Evolutionary conservation across 2,329 filamentous ascomycete species (phyloP).

Genomic region (Mycogone perniciosa): DNA sequence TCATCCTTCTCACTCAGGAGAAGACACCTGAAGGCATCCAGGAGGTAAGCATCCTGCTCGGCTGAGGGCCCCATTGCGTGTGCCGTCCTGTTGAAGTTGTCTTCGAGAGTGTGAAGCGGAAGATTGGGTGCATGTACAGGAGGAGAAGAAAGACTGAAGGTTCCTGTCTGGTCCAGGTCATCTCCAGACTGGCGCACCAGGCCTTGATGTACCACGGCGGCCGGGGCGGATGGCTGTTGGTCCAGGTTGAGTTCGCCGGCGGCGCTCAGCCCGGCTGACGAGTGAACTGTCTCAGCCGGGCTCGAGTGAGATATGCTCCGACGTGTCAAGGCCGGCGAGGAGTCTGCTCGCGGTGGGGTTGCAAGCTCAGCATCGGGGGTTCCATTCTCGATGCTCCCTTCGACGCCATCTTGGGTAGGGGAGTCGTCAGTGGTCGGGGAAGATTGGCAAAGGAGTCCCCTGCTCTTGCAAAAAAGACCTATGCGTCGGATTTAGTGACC

Average conservation of each 20-base stretch:
- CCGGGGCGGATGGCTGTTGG: slow-evolving; percentile 8
- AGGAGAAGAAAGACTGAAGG: slow-evolving; percentile 6
- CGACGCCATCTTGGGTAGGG: slow-evolving; percentile 1
- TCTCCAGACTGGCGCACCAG: slow-evolving; percentile 15
- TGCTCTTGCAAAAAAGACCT: slow-evolving; percentile 31
- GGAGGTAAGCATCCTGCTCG: slow-evolving; percentile 41
- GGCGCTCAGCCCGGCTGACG: slow-evolving; percentile 6
- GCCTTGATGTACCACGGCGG: slow-evolving; percentile 22
- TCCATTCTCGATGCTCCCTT: slow-evolving; percentile 8
- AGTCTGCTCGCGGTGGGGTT: slow-evolving; percentile 3
- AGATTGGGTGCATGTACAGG: neutral
- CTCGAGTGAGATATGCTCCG: slow-evolving; percentile 11
- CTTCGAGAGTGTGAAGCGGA: slow-evolving; percentile 33
- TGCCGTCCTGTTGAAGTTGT: slow-evolving; percentile 35
- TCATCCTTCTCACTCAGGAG: slow-evolving; percentile 39
- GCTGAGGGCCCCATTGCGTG: slow-evolving; percentile 39
- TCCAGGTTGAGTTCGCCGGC: neutral
- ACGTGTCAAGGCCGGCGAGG: slow-evolving; percentile 7
- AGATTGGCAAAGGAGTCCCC: slow-evolving; percentile 28
- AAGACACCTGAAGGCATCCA: slow-evolving; percentile 41
- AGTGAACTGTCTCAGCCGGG: slow-evolving; percentile 9
- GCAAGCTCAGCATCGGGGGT: slow-evolving; percentile 5
- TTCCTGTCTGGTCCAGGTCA: neutral
- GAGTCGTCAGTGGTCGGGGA: slow-evolving; percentile 16
- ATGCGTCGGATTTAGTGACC: neutral